Conservation (phyloP, 805 yeast genomes). For the Starmerella etchellsii region DNA sequence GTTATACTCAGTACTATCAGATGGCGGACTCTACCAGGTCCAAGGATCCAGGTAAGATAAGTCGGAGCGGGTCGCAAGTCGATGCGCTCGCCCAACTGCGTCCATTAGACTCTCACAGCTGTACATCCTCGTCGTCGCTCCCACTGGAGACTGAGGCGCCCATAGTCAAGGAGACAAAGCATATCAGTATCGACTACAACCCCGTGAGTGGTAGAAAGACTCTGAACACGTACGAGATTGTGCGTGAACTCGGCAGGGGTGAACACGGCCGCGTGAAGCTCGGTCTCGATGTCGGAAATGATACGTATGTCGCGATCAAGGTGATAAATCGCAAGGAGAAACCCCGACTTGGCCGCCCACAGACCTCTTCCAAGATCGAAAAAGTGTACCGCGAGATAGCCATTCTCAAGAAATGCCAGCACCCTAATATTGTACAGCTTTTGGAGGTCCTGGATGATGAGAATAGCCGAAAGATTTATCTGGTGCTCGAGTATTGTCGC, state of each 20-base stretch:
- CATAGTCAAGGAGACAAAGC: constrained; percentile 69
- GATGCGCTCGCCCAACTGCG: too few relatives aligned
- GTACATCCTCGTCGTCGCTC: too few relatives aligned
- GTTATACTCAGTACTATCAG: too few relatives aligned
- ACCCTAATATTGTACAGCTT: constrained; percentile 82
- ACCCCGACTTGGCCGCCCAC: constrained; percentile 40
- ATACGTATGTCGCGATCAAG: constrained; percentile 72
- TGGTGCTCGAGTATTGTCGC: constrained; percentile 80
- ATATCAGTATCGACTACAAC: constrained; percentile 73
- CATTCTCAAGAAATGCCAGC: constrained; percentile 81
- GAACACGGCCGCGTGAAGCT: constrained; percentile 97
- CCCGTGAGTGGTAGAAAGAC: constrained; percentile 62
- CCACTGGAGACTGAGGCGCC: too few relatives aligned
- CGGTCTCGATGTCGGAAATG: constrained; percentile 55
- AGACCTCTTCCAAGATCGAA: constrained; percentile 42
- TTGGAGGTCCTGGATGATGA: constrained; percentile 81
- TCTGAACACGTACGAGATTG: constrained; percentile 78
- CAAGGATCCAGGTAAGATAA: too few relatives aligned
- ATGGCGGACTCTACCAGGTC: too few relatives aligned
- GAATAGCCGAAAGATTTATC: constrained; percentile 68
- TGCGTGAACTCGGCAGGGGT: constrained; percentile 83
- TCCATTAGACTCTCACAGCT: too few relatives aligned
- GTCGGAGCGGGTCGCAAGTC: too few relatives aligned
- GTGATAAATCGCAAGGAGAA: constrained; percentile 67
- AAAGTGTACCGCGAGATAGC: constrained; percentile 78